Evolutionary conservation across 2,329 filamentous ascomycete species (phyloP).

Genomic region (Aschersonia sp.): DNA sequence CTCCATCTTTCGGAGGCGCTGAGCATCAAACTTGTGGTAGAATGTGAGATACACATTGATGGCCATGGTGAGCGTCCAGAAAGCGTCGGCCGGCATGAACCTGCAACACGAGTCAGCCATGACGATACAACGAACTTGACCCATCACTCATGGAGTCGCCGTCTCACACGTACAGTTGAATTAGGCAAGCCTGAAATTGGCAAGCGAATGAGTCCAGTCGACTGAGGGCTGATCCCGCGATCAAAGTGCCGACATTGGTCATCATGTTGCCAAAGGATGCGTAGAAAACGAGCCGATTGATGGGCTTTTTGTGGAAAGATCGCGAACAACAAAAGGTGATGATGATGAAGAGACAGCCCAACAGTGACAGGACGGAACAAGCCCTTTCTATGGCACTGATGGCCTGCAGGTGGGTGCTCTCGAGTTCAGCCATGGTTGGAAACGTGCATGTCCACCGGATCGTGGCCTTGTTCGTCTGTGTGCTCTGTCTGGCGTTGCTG

Average conservation of each 20-base stretch:
- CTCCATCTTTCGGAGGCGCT: constrained; percentile 51
- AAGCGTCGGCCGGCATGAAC: constrained; percentile 64
- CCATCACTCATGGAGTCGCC: neutral
- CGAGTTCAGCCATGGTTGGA: constrained; percentile 1
- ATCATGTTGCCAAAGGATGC: constrained; percentile 71
- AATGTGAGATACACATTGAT: constrained; percentile 74
- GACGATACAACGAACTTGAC: neutral
- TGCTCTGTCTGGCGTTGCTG: no score
- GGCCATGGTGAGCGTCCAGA: constrained; percentile 73
- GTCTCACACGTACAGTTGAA: constrained; percentile 54
- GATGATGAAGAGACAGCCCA: constrained; percentile 60
- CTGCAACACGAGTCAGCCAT: constrained; percentile 25
- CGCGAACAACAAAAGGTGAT: constrained; percentile 53
- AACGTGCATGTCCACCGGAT: no score
- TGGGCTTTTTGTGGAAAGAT: constrained; percentile 62
- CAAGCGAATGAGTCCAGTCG: constrained; percentile 37
- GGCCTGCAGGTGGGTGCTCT: constrained; percentile 28
- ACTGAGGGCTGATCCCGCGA: constrained; percentile 46
- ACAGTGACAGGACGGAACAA: constrained; percentile 55
- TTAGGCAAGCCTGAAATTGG: constrained; percentile 63
- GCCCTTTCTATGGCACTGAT: constrained; percentile 52
- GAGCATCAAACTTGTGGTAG: constrained; percentile 56
- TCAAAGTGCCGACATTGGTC: constrained; percentile 62
- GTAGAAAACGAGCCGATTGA: constrained; percentile 75
- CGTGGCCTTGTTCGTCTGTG: no score